Percentiles rank a stretch among this genome's conserved stretches.
These are phyloP conservation scores for Puccinellia tenuiflora DNA, from an alignment of 176 grass and related monocot genomes.

Conservation along the genomic window DNA sequence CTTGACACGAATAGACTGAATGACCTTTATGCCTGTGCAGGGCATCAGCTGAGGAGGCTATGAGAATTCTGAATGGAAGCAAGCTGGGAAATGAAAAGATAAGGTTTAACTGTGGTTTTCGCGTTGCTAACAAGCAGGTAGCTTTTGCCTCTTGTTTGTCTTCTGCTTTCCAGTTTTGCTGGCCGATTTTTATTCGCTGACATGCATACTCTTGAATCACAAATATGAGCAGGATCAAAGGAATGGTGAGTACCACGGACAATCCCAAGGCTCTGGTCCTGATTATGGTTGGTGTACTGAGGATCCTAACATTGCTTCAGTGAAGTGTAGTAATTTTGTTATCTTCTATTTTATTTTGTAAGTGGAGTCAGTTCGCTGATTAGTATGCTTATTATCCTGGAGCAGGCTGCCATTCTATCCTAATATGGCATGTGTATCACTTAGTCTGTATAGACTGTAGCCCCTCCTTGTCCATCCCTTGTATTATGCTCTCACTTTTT, in stretches of 20 bases:
- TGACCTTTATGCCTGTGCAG: constrained; percentile 15
- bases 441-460: not conserved
- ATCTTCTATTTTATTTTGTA: not conserved
- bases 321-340: not conserved
- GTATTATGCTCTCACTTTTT: not conserved
- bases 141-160: not conserved
- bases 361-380: too few relatives aligned
- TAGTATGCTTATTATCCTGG: constrained; percentile 43
- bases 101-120: constrained; percentile 27
- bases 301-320: constrained; percentile 7
- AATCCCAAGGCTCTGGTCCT: constrained; percentile 1
- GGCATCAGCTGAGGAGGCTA: constrained; percentile 43
- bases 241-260: constrained; percentile 15
- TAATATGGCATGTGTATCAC: constrained; percentile 8
- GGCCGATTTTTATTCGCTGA: not conserved
- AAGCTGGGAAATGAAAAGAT: constrained; percentile 25
- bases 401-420: constrained; percentile 44
- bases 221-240: constrained; percentile 32
- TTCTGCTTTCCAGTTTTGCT: not conserved
- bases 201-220: not conserved
- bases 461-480: not conserved
- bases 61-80: constrained; percentile 43
- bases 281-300: not conserved
- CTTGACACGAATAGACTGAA: not conserved
- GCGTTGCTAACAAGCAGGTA: constrained; percentile 42